Evolutionary conservation across 1,139 yeast genomes (phyloP).

Genomic region (Pichia cactophila): DNA sequence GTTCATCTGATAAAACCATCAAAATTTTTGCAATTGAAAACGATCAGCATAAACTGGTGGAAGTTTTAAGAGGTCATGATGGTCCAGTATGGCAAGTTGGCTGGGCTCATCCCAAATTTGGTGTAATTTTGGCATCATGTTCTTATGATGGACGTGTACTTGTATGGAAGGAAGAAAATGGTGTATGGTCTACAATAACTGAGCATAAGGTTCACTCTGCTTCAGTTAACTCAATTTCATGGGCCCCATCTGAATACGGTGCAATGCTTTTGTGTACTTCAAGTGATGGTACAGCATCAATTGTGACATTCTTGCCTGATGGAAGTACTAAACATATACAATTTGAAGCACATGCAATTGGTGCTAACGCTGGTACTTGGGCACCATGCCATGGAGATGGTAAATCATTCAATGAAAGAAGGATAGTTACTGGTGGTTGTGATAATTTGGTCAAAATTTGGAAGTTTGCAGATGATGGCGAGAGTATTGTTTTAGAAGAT

Average conservation of each 20-base stretch:
- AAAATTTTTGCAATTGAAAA: slow-evolving; percentile 89
- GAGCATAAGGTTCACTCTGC: slow-evolving; percentile 88
- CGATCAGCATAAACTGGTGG: slow-evolving; percentile 68
- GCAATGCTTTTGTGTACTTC: slow-evolving; percentile 87
- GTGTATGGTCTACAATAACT: slow-evolving; percentile 82
- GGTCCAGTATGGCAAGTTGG: slow-evolving; percentile 99
- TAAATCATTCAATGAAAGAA: slow-evolving; percentile 30
- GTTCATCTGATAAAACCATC: slow-evolving; percentile 91
- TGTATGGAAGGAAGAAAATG: slow-evolving; percentile 92
- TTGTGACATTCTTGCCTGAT: slow-evolving; percentile 86
- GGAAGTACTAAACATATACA: slow-evolving; percentile 59
- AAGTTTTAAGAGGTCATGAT: slow-evolving; percentile 81
- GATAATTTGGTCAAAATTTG: slow-evolving; percentile 91
- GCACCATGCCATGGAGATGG: slow-evolving; percentile 56
- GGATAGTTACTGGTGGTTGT: slow-evolving; percentile 92
- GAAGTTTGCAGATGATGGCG: slow-evolving; percentile 54
- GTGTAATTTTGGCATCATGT: slow-evolving; percentile 87
- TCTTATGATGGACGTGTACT: slow-evolving; percentile 92
- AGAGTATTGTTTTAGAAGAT: slow-evolving; percentile 65
- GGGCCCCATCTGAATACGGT: slow-evolving; percentile 98
- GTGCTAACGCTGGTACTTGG: slow-evolving; percentile 94
- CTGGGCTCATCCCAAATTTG: slow-evolving; percentile 99
- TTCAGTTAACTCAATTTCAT: slow-evolving; percentile 84
- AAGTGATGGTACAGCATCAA: slow-evolving; percentile 86
- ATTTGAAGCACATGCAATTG: slow-evolving; percentile 83